Evolutionary conservation across 1,139 yeast species (phyloP).

Genomic region (Kurtzmaniella natalensis): DNA sequence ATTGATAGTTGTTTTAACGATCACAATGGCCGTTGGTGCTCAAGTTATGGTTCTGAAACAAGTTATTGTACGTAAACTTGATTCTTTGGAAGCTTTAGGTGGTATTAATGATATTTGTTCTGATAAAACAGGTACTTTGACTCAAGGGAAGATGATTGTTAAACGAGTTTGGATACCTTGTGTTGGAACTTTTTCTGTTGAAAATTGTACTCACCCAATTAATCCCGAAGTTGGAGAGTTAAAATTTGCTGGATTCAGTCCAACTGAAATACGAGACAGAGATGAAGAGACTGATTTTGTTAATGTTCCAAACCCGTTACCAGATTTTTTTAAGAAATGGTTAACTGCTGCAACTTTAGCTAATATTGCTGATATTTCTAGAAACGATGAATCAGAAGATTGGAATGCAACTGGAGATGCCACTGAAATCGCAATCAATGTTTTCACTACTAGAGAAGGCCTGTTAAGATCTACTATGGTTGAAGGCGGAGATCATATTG

Average conservation of each 20-base stretch:
- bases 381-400: slow-evolving; percentile 29
- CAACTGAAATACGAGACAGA: slow-evolving; percentile 32
- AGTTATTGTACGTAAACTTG: slow-evolving; percentile 74
- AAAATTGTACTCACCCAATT: slow-evolving; percentile 61
- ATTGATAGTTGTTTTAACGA: slow-evolving; percentile 73
- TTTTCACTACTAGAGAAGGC: slow-evolving; percentile 56
- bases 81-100: slow-evolving; percentile 76
- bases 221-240: slow-evolving; percentile 68
- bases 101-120: slow-evolving; percentile 80
- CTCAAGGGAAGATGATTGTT: slow-evolving; percentile 77
- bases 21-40: slow-evolving; percentile 85
- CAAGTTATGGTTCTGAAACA: slow-evolving; percentile 68
- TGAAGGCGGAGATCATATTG: slow-evolving; percentile 39
- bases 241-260: slow-evolving; percentile 37
- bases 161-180: slow-evolving; percentile 75
- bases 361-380: slow-evolving; percentile 56
- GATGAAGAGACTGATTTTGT: slow-evolving; percentile 35
- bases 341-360: slow-evolving; percentile 63
- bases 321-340: slow-evolving; percentile 41
- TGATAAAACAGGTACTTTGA: slow-evolving; percentile 79
- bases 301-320: slow-evolving; percentile 20
- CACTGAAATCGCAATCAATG: slow-evolving; percentile 79
- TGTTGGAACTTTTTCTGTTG: slow-evolving; percentile 61
- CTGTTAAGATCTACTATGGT: slow-evolving; percentile 41
- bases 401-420: slow-evolving; percentile 88